Base-by-base conservation (phyloP, 2,329 filamentous ascomycete genomes). In the Cyclaneusma minus region DNA sequence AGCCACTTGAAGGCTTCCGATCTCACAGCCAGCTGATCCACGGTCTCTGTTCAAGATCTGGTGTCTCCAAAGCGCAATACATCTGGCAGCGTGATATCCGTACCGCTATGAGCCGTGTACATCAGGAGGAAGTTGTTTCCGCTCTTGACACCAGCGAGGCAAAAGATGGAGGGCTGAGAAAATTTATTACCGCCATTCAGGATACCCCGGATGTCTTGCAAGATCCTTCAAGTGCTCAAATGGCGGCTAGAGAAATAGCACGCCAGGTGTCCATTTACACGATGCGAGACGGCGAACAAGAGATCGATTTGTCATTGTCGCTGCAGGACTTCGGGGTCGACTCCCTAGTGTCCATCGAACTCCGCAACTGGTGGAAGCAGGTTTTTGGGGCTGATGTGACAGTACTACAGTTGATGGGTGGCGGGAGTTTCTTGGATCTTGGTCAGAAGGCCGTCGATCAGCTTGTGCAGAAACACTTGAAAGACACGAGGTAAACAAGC, bases 301-400 rank as follows among this genome's bases (percentile, higher is more conserved):
- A 33, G 11, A 3, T 35, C 13, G 26, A 33, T 14, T 3, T 29
- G 3, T n/a, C 19, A 16, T n/a, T n/a, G 24, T 17, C 29, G 5
- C 14, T 31, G 6, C 18, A 10, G 12, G 15, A 28, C 7, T n/a
- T 35, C 8, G 35, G 36, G 12, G 17, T 37, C 5, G 35, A 39
- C 13, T 35, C 31, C 7, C 16, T 37, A 7, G 18, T 39, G 2
- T 28, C 26, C 5, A 31, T 39, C 25, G 36, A 39, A 27, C 6
- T 38, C 8, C 26, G 35, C 3, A 24, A 16, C 12, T 35, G 33
- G 35, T 35, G 28, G 30, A 20, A 8, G 18, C 18, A 15, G 16
- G 24, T 12, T 4, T 13, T 20, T 28, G 19, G 25, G 12, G 13
- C 29, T 1, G 32, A 36, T 10, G 13, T 36, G 6, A 25, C 17